Percentiles rank a stretch among this genome's conserved stretches.
Conservation (phyloP, 805 yeast species). For the Isabelozyma pseudorhagii region DNA sequence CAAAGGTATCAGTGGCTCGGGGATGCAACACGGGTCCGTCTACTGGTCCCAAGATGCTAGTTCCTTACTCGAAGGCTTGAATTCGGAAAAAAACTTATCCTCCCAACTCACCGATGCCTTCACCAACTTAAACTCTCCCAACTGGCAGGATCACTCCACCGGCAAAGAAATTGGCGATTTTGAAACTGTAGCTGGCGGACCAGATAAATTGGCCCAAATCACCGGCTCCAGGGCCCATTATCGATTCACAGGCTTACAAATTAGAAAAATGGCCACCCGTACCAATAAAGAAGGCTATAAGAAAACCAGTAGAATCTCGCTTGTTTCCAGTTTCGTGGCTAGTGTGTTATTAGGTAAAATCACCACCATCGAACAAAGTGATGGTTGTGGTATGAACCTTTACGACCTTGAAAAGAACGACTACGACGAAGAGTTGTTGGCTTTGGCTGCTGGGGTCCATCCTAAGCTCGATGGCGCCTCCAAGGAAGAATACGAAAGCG, state of each 20-base stretch:
- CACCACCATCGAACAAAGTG: slow-evolving; percentile 71
- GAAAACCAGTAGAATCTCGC: slow-evolving; percentile 58
- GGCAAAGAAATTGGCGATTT: slow-evolving; percentile 61
- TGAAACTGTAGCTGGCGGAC: slow-evolving; percentile 54
- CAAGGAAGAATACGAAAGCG: slow-evolving; percentile 16
- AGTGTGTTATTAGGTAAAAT: slow-evolving; percentile 65
- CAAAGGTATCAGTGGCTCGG: slow-evolving; percentile 73
- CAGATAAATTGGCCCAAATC: slow-evolving; percentile 59
- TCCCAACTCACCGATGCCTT: slow-evolving; percentile 53
- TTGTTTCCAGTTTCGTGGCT: slow-evolving; percentile 78
- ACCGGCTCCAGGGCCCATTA: slow-evolving; percentile 90
- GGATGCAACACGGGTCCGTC: slow-evolving; percentile 92
- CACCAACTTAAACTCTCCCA: slow-evolving; percentile 68
- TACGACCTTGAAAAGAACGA: slow-evolving; percentile 62
- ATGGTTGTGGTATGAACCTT: slow-evolving; percentile 91
- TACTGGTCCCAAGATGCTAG: slow-evolving; percentile 62
- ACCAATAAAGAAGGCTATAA: slow-evolving; percentile 49
- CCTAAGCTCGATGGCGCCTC: slow-evolving; percentile 36
- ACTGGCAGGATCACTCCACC: slow-evolving; percentile 95
- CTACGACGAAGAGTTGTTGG: slow-evolving; percentile 56
- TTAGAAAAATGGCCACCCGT: slow-evolving; percentile 63
- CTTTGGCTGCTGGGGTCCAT: slow-evolving; percentile 52
- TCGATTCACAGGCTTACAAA: slow-evolving; percentile 91
- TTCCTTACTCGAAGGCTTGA: slow-evolving; percentile 35
- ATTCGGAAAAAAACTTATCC: slow-evolving; percentile 30